Evolutionary conservation across 1,284 basidiomycete species (phyloP).

Genomic region (Phellinidium pouzarii): DNA sequence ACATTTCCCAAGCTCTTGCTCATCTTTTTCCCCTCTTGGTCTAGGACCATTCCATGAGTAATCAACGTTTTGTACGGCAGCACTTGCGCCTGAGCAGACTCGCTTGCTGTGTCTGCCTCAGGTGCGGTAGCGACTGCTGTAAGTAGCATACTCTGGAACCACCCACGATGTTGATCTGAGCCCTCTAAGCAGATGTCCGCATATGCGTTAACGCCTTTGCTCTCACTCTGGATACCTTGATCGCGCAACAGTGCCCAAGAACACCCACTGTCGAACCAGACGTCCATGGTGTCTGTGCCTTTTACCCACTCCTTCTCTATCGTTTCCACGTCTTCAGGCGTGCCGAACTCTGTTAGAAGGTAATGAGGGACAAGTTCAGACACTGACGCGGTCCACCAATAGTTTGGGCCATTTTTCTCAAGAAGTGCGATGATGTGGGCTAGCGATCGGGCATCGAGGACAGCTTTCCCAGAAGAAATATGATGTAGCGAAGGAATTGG

Average conservation of each 20-base stretch:
- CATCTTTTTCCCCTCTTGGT: conserved; percentile 93
- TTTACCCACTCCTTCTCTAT: conserved; percentile 52
- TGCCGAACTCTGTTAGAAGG: conserved; percentile 28
- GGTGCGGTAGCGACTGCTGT: conserved; percentile 64
- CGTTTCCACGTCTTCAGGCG: conserved; percentile 34
- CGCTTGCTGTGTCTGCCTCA: conserved; percentile 24
- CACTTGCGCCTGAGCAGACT: conserved; percentile 21
- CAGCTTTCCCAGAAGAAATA: conserved; percentile 51
- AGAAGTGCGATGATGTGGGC: conserved; percentile 76
- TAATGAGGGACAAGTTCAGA: conserved; percentile 75
- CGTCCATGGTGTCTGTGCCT: conserved; percentile 94
- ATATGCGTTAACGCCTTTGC: conserved; percentile 32
- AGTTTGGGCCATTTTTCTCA: conserved; percentile 62
- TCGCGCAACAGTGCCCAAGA: conserved; percentile 82
- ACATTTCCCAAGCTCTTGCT: conserved; percentile 97
- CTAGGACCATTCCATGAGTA: conserved; percentile 96
- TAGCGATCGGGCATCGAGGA: conserved; percentile 67
- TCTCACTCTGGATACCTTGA: conserved; percentile 27
- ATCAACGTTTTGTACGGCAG: conserved; percentile 77
- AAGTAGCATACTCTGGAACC: conserved; percentile 96
- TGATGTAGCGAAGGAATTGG: conserved; percentile 91
- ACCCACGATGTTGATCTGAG: conserved; percentile 96
- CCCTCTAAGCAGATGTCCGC: conserved; percentile 95
- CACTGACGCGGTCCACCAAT: conserved; percentile 91
- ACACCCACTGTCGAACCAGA: conserved; percentile 98